Base-by-base conservation (phyloP, 177 flowering plant species). In the Telopea speciosissima region DNA sequence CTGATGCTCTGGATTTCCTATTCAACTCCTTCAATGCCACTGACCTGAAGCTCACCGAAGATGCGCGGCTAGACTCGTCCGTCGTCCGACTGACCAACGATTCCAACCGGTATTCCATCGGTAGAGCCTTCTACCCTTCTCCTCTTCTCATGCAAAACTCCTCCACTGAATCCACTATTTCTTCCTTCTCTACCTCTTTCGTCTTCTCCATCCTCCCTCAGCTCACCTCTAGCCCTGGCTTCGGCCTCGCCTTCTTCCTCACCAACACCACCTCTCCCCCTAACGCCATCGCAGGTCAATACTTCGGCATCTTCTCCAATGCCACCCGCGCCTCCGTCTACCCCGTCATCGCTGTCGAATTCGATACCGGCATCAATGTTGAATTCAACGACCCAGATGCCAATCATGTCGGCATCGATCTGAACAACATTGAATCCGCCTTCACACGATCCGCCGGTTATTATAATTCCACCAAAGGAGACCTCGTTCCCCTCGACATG, bases 171-270 rank as follows among this genome's bases (percentile, higher is more conserved):
- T 42, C 82, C 1, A 17, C 64, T 17, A 24, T 84, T 49, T 52
- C 87, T 31, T 86, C 93, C 0, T 92, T 92, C 73, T 86, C 97
- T 2, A 90, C 96, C 40, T 85, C 90, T 0, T 92, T 92, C 72
- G 79, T 92, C 60, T 90, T 90, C 82, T 92, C 97, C 0, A 44
- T 90, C 59, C 77, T 89, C 40, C 92, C 89, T 2, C 73, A 84
- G 8, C 76, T 81, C 72, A 44, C 68, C 45, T 54, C 81, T 42
- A 83, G 83, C 69, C 96, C 96, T 0, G 89, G 93, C 3, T 89
- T 87, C 74, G 96, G 96, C 63, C 78, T 92, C 66, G 85, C 85
- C 25, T 90, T 92, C 64, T 87, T 90, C 26, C 84, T 90, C 77
- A 81, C 91, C 63, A 79, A 82, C 65, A 74, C 86, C 19, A 89